A percentile compares a stretch with the other conserved stretches of the same genome.
Evolutionary conservation across 2,329 filamentous ascomycete species (phyloP).

Genomic region (Calonectria pteridis): DNA sequence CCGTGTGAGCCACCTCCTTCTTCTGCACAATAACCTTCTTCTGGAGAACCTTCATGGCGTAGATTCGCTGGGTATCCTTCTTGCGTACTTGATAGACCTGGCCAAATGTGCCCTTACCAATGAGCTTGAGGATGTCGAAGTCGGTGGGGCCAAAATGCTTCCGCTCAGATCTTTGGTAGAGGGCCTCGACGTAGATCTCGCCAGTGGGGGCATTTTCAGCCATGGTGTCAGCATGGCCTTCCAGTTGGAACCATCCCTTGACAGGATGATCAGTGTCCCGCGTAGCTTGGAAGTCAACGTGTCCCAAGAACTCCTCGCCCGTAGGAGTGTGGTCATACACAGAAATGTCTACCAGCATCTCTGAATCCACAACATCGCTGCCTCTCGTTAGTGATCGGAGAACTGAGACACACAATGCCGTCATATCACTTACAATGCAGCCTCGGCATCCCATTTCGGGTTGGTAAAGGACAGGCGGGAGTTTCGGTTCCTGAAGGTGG

Average conservation of each 20-base stretch:
- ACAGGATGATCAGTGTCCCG: conserved; percentile 76
- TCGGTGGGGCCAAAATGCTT: conserved; percentile 95
- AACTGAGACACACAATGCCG: not conserved
- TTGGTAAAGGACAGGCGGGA: conserved; percentile 74
- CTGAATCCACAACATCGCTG: conserved; percentile 92
- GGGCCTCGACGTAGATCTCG: conserved; percentile 88
- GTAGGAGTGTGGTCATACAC: conserved; percentile 87
- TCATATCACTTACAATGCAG: conserved; percentile 80
- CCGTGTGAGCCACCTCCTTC: conserved; percentile 97
- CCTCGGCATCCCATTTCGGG: conserved; percentile 96
- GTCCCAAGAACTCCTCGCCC: conserved; percentile 91
- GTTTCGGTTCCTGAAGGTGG: conserved; percentile 70
- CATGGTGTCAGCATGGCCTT: conserved; percentile 78
- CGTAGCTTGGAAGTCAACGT: conserved; percentile 83
- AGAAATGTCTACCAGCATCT: conserved; percentile 91
- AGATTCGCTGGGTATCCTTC: conserved; percentile 95
- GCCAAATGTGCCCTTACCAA: conserved; percentile 97
- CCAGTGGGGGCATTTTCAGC: conserved; percentile 82
- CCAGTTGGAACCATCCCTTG: conserved; percentile 87
- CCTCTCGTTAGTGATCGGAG: conserved; percentile 27
- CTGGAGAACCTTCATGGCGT: conserved; percentile 98
- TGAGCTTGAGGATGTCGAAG: conserved; percentile 95
- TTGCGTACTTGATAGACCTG: conserved; percentile 99
- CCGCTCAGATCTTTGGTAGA: conserved; percentile 88
- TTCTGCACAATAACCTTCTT: conserved; percentile 99